phyloP scores from a whole-genome alignment of 1,284 basidiomycete genomes.

The Pseudozyma sp. region DNA sequence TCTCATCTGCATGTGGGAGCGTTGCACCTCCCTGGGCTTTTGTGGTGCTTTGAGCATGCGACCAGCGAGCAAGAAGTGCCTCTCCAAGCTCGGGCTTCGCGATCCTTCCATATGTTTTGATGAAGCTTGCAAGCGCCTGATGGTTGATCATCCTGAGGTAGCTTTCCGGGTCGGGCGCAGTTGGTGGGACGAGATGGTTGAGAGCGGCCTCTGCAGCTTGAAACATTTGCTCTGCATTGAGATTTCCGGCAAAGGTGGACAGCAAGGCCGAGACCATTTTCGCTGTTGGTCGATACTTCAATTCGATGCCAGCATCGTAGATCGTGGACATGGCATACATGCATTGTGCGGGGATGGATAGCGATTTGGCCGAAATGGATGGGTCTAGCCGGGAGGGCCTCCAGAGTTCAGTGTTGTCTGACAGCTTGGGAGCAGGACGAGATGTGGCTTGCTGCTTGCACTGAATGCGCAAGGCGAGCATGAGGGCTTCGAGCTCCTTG shows the following conservation, averaged over 20 bases:
- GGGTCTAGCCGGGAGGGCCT: slow-evolving; percentile 23
- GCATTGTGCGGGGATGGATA: slow-evolving; percentile 39
- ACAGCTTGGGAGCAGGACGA: slow-evolving; percentile 19
- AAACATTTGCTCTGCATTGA: slow-evolving; percentile 13
- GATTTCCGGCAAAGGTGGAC: slow-evolving; percentile 12
- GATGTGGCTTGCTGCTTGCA: slow-evolving; percentile 16
- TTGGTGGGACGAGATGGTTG: slow-evolving; percentile 7
- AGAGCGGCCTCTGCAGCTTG: slow-evolving; percentile 17
- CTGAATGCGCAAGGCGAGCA: slow-evolving; percentile 29
- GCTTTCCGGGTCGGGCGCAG: background rate
- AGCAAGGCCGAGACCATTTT: slow-evolving; percentile 40
- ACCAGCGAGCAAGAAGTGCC: slow-evolving; percentile 22
- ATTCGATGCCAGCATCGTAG: slow-evolving; percentile 32
- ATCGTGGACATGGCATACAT: slow-evolving; percentile 43
- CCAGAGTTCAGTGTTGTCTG: slow-evolving; percentile 15
- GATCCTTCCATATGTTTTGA: slow-evolving; percentile 19
- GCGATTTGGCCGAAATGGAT: slow-evolving; percentile 23
- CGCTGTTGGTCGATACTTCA: slow-evolving; percentile 8
- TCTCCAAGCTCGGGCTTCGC: slow-evolving; percentile 25
- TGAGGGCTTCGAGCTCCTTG: slow-evolving; percentile 21
- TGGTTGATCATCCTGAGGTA: slow-evolving; percentile 19
- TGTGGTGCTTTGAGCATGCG: slow-evolving; percentile 15
- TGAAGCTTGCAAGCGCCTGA: slow-evolving; percentile 23
- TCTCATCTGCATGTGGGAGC: slow-evolving; percentile 6
- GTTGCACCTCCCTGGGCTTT: background rate